phyloP scores from a whole-genome alignment of 1,284 basidiomycete species.

The Leccinum fallax region DNA sequence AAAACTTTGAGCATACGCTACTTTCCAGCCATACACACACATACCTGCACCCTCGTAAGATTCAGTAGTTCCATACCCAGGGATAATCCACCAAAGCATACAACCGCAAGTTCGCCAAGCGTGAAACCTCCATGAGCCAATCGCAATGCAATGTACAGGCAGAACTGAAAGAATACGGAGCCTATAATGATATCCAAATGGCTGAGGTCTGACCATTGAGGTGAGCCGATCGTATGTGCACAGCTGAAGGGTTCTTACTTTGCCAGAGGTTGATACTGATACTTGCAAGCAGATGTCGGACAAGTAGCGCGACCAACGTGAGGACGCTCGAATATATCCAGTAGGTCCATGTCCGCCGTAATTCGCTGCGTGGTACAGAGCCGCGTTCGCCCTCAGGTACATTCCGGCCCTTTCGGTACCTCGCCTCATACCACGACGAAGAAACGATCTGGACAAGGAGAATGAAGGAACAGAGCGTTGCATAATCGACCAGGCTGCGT shows the following conservation, averaged over 20 bases:
- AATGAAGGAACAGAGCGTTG: conserved; percentile 79
- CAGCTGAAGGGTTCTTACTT: conserved; percentile 46
- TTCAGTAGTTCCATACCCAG: conserved; percentile 86
- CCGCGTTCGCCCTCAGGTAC: conserved; percentile 65
- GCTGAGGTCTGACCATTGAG: conserved; percentile 61
- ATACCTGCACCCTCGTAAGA: conserved; percentile 77
- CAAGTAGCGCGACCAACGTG: conserved; percentile 48
- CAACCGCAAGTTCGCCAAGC: conserved; percentile 88
- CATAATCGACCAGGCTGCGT: conserved; percentile 74
- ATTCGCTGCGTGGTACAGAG: conserved; percentile 77
- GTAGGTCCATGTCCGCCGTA: conserved; percentile 60
- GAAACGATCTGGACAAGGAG: conserved; percentile 76
- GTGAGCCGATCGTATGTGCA: conserved; percentile 9
- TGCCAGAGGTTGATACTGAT: conserved; percentile 63
- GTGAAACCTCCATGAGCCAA: conserved; percentile 94
- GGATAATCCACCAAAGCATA: conserved; percentile 86
- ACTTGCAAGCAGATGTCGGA: conserved; percentile 49
- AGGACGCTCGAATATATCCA: conserved; percentile 59
- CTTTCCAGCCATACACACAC: conserved; percentile 26
- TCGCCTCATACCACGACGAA: conserved; percentile 72
- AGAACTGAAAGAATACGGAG: conserved; percentile 88
- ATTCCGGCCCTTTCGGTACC: conserved; percentile 44
- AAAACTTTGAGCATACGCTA: conserved; percentile 11
- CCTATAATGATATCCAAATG: conserved; percentile 77
- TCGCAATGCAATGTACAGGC: conserved; percentile 87